These are phyloP conservation scores for Saccharomycopsis selenospora DNA, from an alignment of 805 yeast species.

Conservation along the genomic window DNA sequence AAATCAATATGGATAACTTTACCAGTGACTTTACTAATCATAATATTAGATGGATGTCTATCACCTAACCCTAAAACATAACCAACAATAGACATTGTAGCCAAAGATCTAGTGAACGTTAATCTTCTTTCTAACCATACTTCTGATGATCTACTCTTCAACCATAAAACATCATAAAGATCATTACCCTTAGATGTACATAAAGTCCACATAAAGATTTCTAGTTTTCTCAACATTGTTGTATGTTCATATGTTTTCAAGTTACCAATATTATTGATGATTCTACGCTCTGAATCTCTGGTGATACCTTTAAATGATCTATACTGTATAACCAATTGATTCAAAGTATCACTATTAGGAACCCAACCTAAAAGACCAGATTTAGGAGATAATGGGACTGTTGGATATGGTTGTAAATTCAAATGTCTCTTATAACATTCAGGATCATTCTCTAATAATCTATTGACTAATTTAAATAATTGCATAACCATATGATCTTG, in stretches of 20 bases:
- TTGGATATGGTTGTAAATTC: constrained; percentile 86
- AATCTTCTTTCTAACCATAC: constrained; percentile 98
- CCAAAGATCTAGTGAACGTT: constrained; percentile 89
- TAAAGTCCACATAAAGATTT: constrained; percentile 91
- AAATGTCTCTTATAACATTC: constrained; percentile 95
- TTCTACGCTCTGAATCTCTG: constrained; percentile 16
- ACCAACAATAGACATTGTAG: constrained; percentile 99
- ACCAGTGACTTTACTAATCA: constrained; percentile 92
- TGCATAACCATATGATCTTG: constrained; percentile 98
- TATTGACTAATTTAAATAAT: constrained; percentile 89
- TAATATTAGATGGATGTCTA: constrained; percentile 93
- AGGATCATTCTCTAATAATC: constrained; percentile 79
- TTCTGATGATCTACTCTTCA: constrained; percentile 91
- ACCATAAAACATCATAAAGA: constrained; percentile 90
- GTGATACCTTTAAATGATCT: constrained; percentile 51
- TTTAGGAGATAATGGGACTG: constrained; percentile 92
- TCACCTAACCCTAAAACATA: constrained; percentile 95
- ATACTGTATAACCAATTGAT: constrained; percentile 83
- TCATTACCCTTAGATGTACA: constrained; percentile 97
- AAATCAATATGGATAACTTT: constrained; percentile 96
- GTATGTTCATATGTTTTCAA: constrained; percentile 63
- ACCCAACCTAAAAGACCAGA: constrained; percentile 98
- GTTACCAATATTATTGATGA: constrained; percentile 25
- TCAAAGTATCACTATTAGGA: constrained; percentile 94
- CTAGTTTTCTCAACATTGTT: constrained; percentile 86